Evolutionary conservation across 2,329 filamentous ascomycete species (phyloP).

Genomic region (Fusarium pseudonygamai): DNA sequence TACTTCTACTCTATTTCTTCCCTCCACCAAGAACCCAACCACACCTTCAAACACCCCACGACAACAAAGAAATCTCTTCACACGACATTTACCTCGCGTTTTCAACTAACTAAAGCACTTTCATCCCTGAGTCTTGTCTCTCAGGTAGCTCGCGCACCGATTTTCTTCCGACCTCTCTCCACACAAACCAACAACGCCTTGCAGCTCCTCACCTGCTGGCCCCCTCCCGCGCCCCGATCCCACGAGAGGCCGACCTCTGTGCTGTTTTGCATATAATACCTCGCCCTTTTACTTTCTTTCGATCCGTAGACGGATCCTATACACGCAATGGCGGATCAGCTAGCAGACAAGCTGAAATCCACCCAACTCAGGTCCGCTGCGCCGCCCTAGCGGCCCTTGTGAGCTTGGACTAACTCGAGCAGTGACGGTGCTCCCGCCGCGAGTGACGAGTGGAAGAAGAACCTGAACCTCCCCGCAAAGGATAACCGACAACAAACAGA

Average conservation of each 20-base stretch:
- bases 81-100: conserved; percentile 30
- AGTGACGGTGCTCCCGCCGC: conserved; percentile 59
- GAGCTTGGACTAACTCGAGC: conserved; percentile 50
- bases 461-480: conserved; percentile 75
- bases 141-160: conserved; percentile 33
- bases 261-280: conserved; percentile 39
- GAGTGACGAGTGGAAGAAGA: conserved; percentile 76
- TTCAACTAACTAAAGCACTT: conserved; percentile 22
- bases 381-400: conserved; percentile 34
- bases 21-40: conserved; percentile 33
- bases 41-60: conserved; percentile 20
- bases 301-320: conserved; percentile 42
- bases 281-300: conserved; percentile 28
- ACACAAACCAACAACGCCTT: conserved; percentile 20
- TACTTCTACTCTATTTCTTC: conserved; percentile 41
- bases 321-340: conserved; percentile 56
- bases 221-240: conserved; percentile 6
- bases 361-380: conserved; percentile 53
- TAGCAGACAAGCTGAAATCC: conserved; percentile 56
- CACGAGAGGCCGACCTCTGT: conserved; percentile 29
- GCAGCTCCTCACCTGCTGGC: conserved; percentile 38
- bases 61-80: conserved; percentile 24
- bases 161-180: conserved; percentile 23
- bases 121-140: conserved; percentile 24
- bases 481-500: conserved; percentile 85